Evolutionary conservation across 2,329 filamentous ascomycete species (phyloP).

Genomic region (Helotiales sp.): DNA sequence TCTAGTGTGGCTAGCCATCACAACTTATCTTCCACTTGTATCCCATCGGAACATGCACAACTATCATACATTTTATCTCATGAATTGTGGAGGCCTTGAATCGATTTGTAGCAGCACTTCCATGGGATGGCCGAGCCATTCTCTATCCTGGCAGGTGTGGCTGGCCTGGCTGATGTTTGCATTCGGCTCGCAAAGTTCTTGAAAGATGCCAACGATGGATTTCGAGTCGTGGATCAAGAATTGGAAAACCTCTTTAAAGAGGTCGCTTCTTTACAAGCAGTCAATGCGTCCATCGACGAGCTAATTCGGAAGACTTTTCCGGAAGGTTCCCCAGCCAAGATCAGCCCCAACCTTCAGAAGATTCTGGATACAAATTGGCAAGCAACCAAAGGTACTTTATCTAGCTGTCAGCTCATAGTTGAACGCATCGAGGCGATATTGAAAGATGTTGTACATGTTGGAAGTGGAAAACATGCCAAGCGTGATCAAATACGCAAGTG

Average conservation of each 20-base stretch:
- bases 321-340: not conserved
- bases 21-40: too few species aligned
- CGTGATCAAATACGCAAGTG: conserved; percentile 20
- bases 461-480: conserved; percentile 16
- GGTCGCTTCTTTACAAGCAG: conserved; percentile 13
- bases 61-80: not conserved
- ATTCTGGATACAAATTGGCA: conserved; percentile 19
- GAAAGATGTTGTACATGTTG: conserved; percentile 11
- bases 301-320: conserved; percentile 6
- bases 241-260: conserved; percentile 16
- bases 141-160: conserved; percentile 15
- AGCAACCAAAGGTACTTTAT: conserved; percentile 9
- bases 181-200: conserved; percentile 17
- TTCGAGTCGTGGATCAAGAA: conserved; percentile 18
- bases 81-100: not conserved
- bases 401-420: conserved; percentile 6
- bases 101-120: not conserved
- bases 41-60: not conserved
- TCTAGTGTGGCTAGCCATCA: too few species aligned
- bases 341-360: not conserved
- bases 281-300: conserved; percentile 17
- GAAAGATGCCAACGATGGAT: conserved; percentile 19
- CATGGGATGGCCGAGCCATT: conserved; percentile 22
- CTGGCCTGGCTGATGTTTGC: conserved; percentile 18
- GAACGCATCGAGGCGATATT: conserved; percentile 18